Evolutionary conservation across 2,329 filamentous ascomycete species (phyloP), one percentile per base, ranked within the genome.

Genomic region (Sodiomyces alkalinus): DNA sequence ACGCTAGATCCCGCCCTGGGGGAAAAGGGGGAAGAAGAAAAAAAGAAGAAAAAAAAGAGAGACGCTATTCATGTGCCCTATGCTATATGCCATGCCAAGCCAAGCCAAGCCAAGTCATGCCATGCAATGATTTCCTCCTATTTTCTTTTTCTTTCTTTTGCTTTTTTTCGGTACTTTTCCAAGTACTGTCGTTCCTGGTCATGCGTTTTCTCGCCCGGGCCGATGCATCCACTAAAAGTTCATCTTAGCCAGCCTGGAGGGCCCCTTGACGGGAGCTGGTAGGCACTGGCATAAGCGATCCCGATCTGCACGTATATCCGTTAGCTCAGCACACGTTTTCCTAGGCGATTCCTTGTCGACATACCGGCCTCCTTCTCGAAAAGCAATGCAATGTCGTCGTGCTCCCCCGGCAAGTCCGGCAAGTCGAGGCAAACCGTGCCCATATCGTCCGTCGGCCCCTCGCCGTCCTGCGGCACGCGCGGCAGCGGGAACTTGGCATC

Each of bases 401-500:
- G 83, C 55, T 93, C 86, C 28, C 81, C 81, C 1, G 85, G 81
- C 50, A 92, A 80, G 42, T 93, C 85, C 12, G 85, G 77, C 50
- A 85, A 70, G 51, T 93, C 86, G 33, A 93, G 55, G 47, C 81
- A 90, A 21, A 92, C 66, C 55, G 87, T 93, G 16, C 73, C 68
- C 46, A 74, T 69, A 35, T 76, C 73, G 26, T 70, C 61, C 33
- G 59, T 60, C 35, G 62, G 61, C 17, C 53, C 50, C 24, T 62
- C 52, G 35, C 62, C 63, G 33, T 63, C 60, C 33, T 61, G 51
- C 23, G 64, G 49, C 39, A 74, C 51, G 35, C 66, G 74, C 4
- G 85, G 85, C 30, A 93, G 58, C 3, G 81, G 78, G 43, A 93
- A 94, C 49, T 93, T 93, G 35, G 83, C 83, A 47, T 94, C 86